phyloP scores from a whole-genome alignment of 306 rosid species.

The Vigna reflexopilosa region DNA sequence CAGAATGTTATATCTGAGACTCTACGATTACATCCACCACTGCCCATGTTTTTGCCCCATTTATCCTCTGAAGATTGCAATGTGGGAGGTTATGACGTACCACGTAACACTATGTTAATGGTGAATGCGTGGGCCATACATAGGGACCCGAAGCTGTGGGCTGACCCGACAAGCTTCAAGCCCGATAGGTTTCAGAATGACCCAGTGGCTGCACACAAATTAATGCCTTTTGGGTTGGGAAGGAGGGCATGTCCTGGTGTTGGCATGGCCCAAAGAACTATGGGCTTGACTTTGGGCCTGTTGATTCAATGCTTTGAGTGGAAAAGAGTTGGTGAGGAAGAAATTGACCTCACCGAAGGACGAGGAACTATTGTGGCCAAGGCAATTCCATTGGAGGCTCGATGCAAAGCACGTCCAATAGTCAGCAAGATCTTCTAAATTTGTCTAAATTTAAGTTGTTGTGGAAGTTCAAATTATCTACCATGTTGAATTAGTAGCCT shows the following conservation, averaged over 20 bases:
- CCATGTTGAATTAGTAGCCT: neutral
- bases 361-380: slow-evolving; percentile 52
- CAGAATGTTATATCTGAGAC: slow-evolving; percentile 56
- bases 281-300: slow-evolving; percentile 51
- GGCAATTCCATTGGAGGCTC: slow-evolving; percentile 57
- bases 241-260: slow-evolving; percentile 59
- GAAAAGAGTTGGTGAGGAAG: slow-evolving; percentile 44
- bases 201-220: neutral
- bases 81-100: slow-evolving; percentile 53
- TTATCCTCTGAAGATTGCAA: slow-evolving; percentile 52
- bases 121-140: slow-evolving; percentile 71
- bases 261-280: slow-evolving; percentile 51
- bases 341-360: slow-evolving; percentile 57
- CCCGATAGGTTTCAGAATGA: slow-evolving; percentile 57
- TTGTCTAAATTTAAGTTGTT: neutral
- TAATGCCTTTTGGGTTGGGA: slow-evolving; percentile 50
- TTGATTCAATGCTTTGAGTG: slow-evolving; percentile 72
- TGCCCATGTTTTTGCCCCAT: slow-evolving; percentile 60
- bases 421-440: neutral
- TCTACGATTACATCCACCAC: slow-evolving; percentile 49
- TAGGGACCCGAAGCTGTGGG: slow-evolving; percentile 60
- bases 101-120: slow-evolving; percentile 53
- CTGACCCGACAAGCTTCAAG: slow-evolving; percentile 50
- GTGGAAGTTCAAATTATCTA: neutral
- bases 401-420: slow-evolving; percentile 33